These are phyloP conservation scores for Ophiostoma pallidulum DNA, from an alignment of 2,329 filamentous ascomycete species.

Conservation along the genomic window DNA sequence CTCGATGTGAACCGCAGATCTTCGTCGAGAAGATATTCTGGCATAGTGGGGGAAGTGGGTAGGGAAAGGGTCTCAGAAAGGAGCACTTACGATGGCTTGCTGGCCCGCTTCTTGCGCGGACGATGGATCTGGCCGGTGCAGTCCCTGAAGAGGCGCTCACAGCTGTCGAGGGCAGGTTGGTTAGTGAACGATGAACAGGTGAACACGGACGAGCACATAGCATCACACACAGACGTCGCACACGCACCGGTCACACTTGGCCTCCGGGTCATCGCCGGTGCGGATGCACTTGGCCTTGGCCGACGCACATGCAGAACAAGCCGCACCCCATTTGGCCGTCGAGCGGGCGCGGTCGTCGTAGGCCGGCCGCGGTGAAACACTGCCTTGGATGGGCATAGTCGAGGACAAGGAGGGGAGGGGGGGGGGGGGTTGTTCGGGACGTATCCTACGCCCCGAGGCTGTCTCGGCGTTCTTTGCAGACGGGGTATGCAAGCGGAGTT, in stretches of 20 bases:
- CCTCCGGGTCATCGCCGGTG: slow-evolving; percentile 25
- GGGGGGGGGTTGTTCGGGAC: background rate
- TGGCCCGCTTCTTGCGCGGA: slow-evolving; percentile 42
- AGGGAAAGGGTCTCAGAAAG: background rate
- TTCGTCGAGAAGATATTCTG: background rate
- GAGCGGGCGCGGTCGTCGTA: slow-evolving; percentile 14
- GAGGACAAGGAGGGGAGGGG: background rate
- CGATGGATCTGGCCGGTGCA: slow-evolving; percentile 38
- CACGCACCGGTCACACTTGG: slow-evolving; percentile 34
- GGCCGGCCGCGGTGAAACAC: background rate
- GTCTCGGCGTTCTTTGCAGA: no score
- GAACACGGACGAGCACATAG: background rate
- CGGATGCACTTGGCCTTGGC: slow-evolving; percentile 43
- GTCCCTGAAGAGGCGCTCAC: slow-evolving; percentile 38
- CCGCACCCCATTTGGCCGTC: slow-evolving; percentile 37
- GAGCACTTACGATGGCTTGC: slow-evolving; percentile 38
- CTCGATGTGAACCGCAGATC: slow-evolving; percentile 2
- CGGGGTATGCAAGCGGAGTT: no score
- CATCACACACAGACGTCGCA: background rate
- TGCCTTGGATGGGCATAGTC: background rate
- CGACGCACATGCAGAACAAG: slow-evolving; percentile 37
- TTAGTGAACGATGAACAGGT: background rate
- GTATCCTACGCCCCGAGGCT: no score
- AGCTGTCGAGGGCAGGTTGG: slow-evolving; percentile 31
- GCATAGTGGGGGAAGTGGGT: no score